Evolutionary conservation across 2,329 filamentous ascomycete species (phyloP), one percentile per base, ranked within the genome.

Genomic region (Aureobasidium sp.): DNA sequence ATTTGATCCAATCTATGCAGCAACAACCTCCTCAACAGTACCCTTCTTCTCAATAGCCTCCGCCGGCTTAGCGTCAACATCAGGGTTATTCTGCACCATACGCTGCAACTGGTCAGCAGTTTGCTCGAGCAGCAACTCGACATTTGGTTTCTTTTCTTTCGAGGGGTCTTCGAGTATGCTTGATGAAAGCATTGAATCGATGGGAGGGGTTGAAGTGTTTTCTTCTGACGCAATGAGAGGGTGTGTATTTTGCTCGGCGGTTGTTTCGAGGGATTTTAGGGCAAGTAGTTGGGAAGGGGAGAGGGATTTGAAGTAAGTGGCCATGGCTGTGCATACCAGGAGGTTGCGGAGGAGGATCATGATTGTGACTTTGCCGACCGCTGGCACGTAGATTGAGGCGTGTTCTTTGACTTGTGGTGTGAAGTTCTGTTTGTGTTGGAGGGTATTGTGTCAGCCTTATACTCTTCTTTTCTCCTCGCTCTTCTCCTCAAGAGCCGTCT

Each of bases 291-390:
- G 50, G 11, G 50, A n/a, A 21, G 50, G 50, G 50, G 49, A 5
- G 3, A 55, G 27, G n/a, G 21, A 3, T 32, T 32, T 36, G n/a
- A 47, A 27, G 42, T 37, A 59, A 36, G 30, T 39, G 36, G 41
- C 29, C 29, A 82, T 58, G 29, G 41, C 41, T 29, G 30, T 58
- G 54, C 87, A 77, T 77, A 94, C 90, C 71, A 97, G 81, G 39
- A 97, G 77, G 72, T 99, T 99, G 61, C 94, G 82, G 70, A 97
- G 78, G 62, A 99, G 77, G 37, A 97, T 87, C 16, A 93, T 90
- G 72, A 97, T 97, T 0, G 94, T 99, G 51, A 97, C 93, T 79
- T 97, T 99, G 68, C 94, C 94, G 67, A 97, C 95, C 0, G 93
- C 94, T 1, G 94, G 94, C 21, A 97, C 92, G 69, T 97, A 99